Evolutionary conservation across 805 yeast genomes (phyloP), one percentile per base, ranked within the genome.

Genomic region (Saccharomycopsis sp.): DNA sequence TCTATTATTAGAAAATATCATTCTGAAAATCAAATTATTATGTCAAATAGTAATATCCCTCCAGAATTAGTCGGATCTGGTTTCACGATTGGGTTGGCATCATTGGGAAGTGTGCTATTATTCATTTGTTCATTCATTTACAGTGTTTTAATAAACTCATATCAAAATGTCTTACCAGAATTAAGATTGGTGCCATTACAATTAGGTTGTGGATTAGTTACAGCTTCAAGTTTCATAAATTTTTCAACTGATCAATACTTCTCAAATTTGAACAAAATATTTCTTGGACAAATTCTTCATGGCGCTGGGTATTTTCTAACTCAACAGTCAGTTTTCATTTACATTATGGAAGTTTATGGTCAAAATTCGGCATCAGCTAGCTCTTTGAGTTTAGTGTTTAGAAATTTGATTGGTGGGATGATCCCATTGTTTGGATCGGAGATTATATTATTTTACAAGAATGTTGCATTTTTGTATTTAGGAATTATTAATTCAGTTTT

Each of bases 271-370:
- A 29, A 2, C 2, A 13, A 11, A 22, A 39, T 47, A 17, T 26
- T 33, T 14, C 28, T 32, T 9, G 51, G 31, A 5, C 35, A 38
- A 14, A 11, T 43, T 16, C 28, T 47, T 13, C 51, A 47, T n/a
- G 51, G 51, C 4, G 41, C 51, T 2, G 47, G 47, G 3, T 43
- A 31, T 19, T 47, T 43, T 32, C 21, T 47, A 21, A 19, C 41
- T 3, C 51, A 47, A 14, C 51, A 47, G 29, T 47, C 51, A 14
- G 23, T 32, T 1, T 21, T 47, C 11, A 17, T 47, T 6, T 47
- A 47, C 37, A 26, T 47, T 11, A 43, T 47, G 51, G 47, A 42
- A 21, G 21, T 47, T 13, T 47, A 47, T 24, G 44, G 41, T 7
- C 31, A 34, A 27, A 33, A 43, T 14, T 34, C 42, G 4, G 51